Evolutionary conservation across 2,329 filamentous ascomycete genomes (phyloP), one percentile per base, ranked within the genome.

Genomic region (Lachnellula subtilissima): DNA sequence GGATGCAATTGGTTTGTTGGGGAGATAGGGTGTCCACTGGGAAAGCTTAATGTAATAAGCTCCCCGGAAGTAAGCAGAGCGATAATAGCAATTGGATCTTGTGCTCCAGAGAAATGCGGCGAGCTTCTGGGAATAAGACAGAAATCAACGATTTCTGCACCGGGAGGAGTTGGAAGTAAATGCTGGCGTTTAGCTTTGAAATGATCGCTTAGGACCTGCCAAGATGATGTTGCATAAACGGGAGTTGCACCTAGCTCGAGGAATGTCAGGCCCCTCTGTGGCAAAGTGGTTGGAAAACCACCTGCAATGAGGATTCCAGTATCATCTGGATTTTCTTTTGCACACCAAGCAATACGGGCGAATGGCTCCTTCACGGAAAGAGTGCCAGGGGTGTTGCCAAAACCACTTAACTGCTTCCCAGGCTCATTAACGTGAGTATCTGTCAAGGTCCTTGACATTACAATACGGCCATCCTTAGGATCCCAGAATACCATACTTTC

Each of bases 401-500:
- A 71, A 55, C 69, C 74, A 22, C 71, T 74, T 65, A 57, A 46
- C 25, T 57, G 35, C 14, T 77, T 70, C 0, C 78, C 78, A 2
- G 87, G 85, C 60, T 86, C 81, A 64, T 97, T 82, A 53, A 97
- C 77, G 64, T 89, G 82, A 4, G 82, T 82, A 55, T 90, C 84
- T 54, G 86, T 83, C 35, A 97, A 72, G 0, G 89, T 96, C 64
- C 94, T 80, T 4, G 93, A 92, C 77, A 91, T 85, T 6, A 99
- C 75, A 39, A 96, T 76, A 55, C 89, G 85, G 7, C 90, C 91
- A 68, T 97, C 93, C 66, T 91, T 95, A 0, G 88, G 78, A 71
- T 99, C 94, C 92, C 93, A 99, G 64, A 97, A 88, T 0, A 96
- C 93, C 48, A 99, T 76, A 64, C 90, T 96, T 36, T 88, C 87